A percentile compares a stretch with the other conserved stretches of the same genome.
Conservation (phyloP, 2,329 filamentous ascomycete genomes). For the Aspergillus nomiae region DNA sequence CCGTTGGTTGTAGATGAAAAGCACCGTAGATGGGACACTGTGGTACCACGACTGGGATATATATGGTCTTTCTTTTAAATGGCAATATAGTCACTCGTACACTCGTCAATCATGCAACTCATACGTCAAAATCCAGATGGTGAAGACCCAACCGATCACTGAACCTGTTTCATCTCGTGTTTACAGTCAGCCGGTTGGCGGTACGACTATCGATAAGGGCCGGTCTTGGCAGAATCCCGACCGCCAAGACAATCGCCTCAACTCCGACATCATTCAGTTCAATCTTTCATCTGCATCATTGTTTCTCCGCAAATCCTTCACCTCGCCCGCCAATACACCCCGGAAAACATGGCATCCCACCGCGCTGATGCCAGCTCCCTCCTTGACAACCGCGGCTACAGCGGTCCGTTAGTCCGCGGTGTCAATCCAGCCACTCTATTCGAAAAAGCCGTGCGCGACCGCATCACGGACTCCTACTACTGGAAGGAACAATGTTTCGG, state of each 20-base stretch:
- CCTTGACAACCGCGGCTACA: constrained; percentile 87
- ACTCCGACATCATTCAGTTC: background rate
- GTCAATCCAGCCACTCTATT: constrained; percentile 94
- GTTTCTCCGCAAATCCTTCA: constrained; percentile 9
- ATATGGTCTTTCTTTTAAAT: background rate
- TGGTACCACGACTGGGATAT: background rate
- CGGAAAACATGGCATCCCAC: constrained; percentile 53
- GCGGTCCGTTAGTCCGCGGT: constrained; percentile 75
- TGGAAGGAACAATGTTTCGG: constrained; percentile 99
- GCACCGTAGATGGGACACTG: background rate
- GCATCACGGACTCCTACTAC: constrained; percentile 93
- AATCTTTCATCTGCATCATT: constrained; percentile 6
- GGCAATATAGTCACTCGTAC: background rate
- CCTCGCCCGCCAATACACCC: constrained; percentile 49
- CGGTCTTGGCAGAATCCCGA: constrained; percentile 22
- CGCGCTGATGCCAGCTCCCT: constrained; percentile 75
- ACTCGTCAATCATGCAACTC: background rate
- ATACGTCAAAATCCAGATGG: background rate
- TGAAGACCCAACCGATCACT: background rate
- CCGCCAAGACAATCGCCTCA: constrained; percentile 6
- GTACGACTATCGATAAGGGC: constrained; percentile 43
- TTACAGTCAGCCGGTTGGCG: constrained; percentile 29
- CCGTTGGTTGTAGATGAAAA: background rate
- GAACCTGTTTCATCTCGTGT: constrained; percentile 5
- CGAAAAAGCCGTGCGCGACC: constrained; percentile 93